phyloP scores from a whole-genome alignment of 2,329 filamentous ascomycete genomes.

The Xylariaceae sp. region DNA sequence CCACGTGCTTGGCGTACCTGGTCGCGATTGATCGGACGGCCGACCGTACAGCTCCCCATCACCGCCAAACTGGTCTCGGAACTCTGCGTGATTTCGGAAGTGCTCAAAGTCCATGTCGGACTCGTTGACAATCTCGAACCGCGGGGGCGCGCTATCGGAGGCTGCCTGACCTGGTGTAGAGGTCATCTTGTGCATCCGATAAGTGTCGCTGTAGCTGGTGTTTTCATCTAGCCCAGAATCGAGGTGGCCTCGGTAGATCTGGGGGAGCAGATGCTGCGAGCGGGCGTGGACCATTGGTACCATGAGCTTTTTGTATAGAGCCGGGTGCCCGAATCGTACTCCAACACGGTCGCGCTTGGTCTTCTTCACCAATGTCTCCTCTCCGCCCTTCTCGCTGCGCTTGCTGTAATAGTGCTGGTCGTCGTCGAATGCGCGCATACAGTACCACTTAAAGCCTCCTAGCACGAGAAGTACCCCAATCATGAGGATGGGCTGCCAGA shows the following conservation, averaged over 20 bases:
- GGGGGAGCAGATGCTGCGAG: slow-evolving; percentile 76
- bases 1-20: slow-evolving; percentile 52
- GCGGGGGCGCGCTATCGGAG: slow-evolving; percentile 45
- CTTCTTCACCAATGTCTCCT: slow-evolving; percentile 41
- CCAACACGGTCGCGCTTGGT: slow-evolving; percentile 62
- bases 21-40: slow-evolving; percentile 47
- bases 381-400: slow-evolving; percentile 39
- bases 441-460: slow-evolving; percentile 79
- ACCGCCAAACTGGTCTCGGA: slow-evolving; percentile 76
- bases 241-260: slow-evolving; percentile 78
- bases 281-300: slow-evolving; percentile 93
- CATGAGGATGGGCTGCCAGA: slow-evolving; percentile 58
- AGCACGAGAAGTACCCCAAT: slow-evolving; percentile 71
- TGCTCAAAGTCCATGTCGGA: slow-evolving; percentile 80
- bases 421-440: slow-evolving; percentile 59
- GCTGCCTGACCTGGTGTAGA: slow-evolving; percentile 36
- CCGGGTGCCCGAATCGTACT: slow-evolving; percentile 81
- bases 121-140: slow-evolving; percentile 83
- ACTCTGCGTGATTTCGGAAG: slow-evolving; percentile 83
- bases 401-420: slow-evolving; percentile 69
- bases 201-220: slow-evolving; percentile 76
- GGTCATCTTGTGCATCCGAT: slow-evolving; percentile 70
- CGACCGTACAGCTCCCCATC: slow-evolving; percentile 58
- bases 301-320: slow-evolving; percentile 82
- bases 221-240: slow-evolving; percentile 55